A percentile compares a stretch with the other conserved stretches of the same genome.
Conservation (phyloP, 768 basidiomycete species). For the Boletus sensibilis region DNA sequence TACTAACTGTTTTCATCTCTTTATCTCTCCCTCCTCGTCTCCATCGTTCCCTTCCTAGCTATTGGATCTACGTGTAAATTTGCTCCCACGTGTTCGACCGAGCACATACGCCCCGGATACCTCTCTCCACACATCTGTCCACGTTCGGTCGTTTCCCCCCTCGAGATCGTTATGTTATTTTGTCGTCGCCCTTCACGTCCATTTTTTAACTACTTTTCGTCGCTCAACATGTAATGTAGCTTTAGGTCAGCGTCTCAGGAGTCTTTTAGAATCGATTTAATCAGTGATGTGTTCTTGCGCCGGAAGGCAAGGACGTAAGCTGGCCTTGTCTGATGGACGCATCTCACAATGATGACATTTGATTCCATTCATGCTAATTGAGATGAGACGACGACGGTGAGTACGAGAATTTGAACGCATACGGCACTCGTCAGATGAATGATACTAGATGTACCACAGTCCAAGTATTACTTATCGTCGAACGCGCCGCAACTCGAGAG, state of each 20-base stretch:
- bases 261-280: neutral
- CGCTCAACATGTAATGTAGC: slow-evolving; percentile 1
- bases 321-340: no score
- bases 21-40: no score
- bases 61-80: slow-evolving; percentile 2
- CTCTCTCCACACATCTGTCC: neutral
- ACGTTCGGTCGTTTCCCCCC: neutral
- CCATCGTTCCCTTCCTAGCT: neutral
- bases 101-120: slow-evolving; percentile 1
- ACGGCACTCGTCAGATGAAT: neutral
- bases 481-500: no score
- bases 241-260: neutral
- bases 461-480: no score
- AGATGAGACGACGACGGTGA: no score
- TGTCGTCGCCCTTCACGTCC: neutral
- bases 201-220: neutral
- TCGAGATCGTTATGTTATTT: neutral
- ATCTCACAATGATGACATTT: no score
- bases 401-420: neutral
- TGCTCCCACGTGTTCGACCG: neutral
- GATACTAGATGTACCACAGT: no score
- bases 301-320: no score
- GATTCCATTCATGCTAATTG: no score
- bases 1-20: neutral
- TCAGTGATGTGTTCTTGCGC: no score